Conservation (phyloP, 805 yeast genomes). For the Ogataea minuta region DNA sequence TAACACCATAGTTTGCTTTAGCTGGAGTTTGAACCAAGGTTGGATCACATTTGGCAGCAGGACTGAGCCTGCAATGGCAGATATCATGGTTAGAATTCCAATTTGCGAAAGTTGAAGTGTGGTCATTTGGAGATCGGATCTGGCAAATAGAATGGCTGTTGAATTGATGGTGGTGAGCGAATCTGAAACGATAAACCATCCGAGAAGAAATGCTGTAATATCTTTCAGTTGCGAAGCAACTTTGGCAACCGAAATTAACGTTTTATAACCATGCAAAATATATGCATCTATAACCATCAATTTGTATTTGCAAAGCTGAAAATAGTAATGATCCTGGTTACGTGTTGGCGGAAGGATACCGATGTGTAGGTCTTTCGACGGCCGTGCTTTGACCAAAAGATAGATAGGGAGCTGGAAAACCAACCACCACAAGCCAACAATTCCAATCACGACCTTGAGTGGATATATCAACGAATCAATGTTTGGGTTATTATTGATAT, state of each 20-base stretch:
- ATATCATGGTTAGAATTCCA: conserved; percentile 63
- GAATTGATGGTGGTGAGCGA: conserved; percentile 76
- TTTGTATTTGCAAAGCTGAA: conserved; percentile 14
- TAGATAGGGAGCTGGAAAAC: conserved; percentile 63
- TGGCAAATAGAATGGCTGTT: conserved; percentile 74
- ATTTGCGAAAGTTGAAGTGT: conserved; percentile 63
- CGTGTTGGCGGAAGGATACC: conserved; percentile 16
- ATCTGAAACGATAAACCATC: conserved; percentile 78
- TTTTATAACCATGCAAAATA: conserved; percentile 59
- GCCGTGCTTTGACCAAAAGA: conserved; percentile 44
- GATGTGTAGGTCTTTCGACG: conserved; percentile 37
- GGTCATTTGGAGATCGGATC: conserved; percentile 65
- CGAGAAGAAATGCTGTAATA: conserved; percentile 61
- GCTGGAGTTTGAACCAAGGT: conserved; percentile 38
- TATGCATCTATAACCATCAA: conserved; percentile 31
- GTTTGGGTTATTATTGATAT: conserved; percentile 21
- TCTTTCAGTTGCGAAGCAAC: conserved; percentile 62
- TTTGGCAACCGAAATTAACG: conserved; percentile 51
- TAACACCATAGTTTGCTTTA: conserved; percentile 49
- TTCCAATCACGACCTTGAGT: conserved; percentile 55
- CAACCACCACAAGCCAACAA: conserved; percentile 80
- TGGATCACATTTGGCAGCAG: conserved; percentile 46
- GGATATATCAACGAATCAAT: conserved; percentile 35
- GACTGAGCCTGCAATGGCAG: conserved; percentile 68
- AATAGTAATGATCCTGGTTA: background rate